Conservation (phyloP, 139 green algal species). For the Coccomyxa sp. region DNA sequence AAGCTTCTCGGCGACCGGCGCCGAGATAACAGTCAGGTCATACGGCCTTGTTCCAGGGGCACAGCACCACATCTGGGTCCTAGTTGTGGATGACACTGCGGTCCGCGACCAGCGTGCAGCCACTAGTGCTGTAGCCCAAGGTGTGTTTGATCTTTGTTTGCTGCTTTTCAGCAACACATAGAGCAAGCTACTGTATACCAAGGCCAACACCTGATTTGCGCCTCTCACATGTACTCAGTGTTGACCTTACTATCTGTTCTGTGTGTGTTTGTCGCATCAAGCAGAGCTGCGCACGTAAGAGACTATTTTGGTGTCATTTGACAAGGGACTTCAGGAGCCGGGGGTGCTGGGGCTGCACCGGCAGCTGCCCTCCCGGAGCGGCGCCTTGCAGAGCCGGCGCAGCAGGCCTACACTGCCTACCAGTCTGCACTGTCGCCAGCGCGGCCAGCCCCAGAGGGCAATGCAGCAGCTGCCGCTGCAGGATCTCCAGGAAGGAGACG, state of each 20-base stretch:
- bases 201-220: no score
- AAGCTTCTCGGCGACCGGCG: not conserved
- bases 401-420: not conserved
- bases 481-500: not conserved
- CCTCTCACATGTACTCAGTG: no score
- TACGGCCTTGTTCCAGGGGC: not conserved
- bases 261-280: no score
- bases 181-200: no score
- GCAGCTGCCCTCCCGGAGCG: no score
- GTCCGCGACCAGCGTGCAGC: not conserved
- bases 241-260: no score
- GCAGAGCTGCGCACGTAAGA: no score
- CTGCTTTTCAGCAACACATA: no score
- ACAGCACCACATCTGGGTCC: not conserved
- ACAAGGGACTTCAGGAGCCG: no score
- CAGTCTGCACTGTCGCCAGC: not conserved
- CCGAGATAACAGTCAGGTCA: not conserved
- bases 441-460: not conserved
- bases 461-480: not conserved
- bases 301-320: no score
- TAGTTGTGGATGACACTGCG: not conserved
- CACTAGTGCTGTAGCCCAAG: not conserved
- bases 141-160: not conserved
- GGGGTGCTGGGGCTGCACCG: no score
- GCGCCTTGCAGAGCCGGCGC: no score